These are phyloP conservation scores for Nidularia pulvinata DNA, from an alignment of 768 basidiomycete species.

Conservation along the genomic window DNA sequence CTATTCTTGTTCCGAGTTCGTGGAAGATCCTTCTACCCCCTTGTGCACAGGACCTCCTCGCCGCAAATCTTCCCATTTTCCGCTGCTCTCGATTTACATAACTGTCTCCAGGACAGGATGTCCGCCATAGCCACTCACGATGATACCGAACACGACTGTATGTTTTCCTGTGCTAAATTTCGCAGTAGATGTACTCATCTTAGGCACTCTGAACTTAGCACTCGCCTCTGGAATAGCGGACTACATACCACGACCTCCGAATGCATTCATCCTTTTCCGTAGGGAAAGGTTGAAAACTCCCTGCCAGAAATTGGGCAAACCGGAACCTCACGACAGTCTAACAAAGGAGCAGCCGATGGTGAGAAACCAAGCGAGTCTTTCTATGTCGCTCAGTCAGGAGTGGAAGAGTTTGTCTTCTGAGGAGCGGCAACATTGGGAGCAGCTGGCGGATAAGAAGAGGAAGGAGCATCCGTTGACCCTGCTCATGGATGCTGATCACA, in stretches of 20 bases:
- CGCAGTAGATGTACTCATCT: too few relatives aligned
- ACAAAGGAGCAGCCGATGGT: constrained; percentile 60
- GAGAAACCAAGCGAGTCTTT: constrained; percentile 60
- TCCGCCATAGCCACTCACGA: too few relatives aligned
- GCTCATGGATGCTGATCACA: constrained; percentile 16
- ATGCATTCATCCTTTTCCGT: constrained; percentile 85
- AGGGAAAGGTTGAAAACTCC: constrained; percentile 55
- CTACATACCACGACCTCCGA: constrained; percentile 84
- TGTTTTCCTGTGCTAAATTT: too few relatives aligned
- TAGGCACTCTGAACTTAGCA: too few relatives aligned
- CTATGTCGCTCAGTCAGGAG: constrained; percentile 59
- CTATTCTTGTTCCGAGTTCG: too few relatives aligned
- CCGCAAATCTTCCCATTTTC: too few relatives aligned
- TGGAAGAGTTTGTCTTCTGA: constrained; percentile 26
- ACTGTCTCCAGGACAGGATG: too few relatives aligned
- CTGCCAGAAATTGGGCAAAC: constrained; percentile 63
- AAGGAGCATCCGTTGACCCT: constrained; percentile 71
- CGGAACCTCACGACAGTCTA: constrained; percentile 46
- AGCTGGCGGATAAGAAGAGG: constrained; percentile 77
- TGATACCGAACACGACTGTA: too few relatives aligned
- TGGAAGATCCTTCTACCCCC: too few relatives aligned
- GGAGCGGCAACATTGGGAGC: constrained; percentile 75
- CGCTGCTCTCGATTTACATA: too few relatives aligned
- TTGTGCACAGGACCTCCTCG: too few relatives aligned
- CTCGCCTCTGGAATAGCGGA: too few relatives aligned